Base-by-base conservation (phyloP, 306 rosid species). In the Casuarina equisetifolia region DNA sequence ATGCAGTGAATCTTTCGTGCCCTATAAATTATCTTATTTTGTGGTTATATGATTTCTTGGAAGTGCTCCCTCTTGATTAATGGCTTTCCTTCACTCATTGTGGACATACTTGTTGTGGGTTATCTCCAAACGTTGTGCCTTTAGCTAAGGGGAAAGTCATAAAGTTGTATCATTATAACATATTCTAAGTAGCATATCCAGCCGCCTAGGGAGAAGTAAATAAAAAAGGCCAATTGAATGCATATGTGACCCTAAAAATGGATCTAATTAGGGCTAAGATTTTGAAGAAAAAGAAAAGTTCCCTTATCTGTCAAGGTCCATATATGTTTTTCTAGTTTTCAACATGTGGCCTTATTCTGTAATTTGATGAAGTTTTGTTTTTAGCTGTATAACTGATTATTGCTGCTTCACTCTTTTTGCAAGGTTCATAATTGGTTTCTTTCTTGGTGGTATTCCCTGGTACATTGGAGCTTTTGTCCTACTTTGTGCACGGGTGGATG, bases 371-470 rank as follows among this genome's bases (percentile, higher is more conserved):
- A 25, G 32, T 4, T 25, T 6, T 59, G 57, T 15, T 19, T 53
- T 50, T 73, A 43, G 16, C 3, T 5, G 55, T 61, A 8, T 68
- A 38, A 66, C 70, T 77, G 52, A 77, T 35, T 16, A n/a, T 9
- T 49, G 45, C 48, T 5, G 13, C 40, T 61, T 3, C 11, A 46
- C 40, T 48, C 78, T 10, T 54, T 61, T 72, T 84, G 39, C 81
- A 79, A 93, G 98, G 93, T 93, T 93, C 78, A 66, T 93, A 78
- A 32, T 53, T 63, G 98, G 98, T 17, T 93, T 90, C 82, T 82
- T 91, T 82, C 77, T 91, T 82, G 97, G 96, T 25, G 93, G 97
- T 48, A 9, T 87, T 78, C 98, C 97, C 25, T 93, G 97, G 97
- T 91, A 91, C 53, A 19, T 87, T 69, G 96, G 97, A 88, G 8